Percentiles rank a stretch among this genome's conserved stretches.
Evolutionary conservation across 352 stramenopile genomes (phyloP).

Genomic region (Pythium diclinum): DNA sequence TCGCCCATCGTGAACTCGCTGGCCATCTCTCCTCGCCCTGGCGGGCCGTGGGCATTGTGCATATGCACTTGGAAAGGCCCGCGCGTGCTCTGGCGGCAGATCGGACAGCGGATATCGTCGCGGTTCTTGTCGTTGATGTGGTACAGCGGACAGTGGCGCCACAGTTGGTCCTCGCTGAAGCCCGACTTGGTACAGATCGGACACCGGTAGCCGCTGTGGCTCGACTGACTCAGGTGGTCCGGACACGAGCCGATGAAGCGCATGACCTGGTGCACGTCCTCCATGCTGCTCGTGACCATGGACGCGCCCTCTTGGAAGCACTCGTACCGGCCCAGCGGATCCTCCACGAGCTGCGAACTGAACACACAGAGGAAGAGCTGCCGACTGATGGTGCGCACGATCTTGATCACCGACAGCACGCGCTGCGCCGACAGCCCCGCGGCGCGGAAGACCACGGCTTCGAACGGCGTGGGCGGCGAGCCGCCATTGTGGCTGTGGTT

Average conservation of each 20-base stretch:
- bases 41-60: slow-evolving; percentile 80
- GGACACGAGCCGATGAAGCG: slow-evolving; percentile 59
- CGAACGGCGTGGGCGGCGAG: slow-evolving; percentile 37
- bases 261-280: slow-evolving; percentile 61
- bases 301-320: slow-evolving; percentile 76
- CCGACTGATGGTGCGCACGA: slow-evolving; percentile 66
- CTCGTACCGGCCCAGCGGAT: slow-evolving; percentile 67
- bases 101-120: slow-evolving; percentile 65
- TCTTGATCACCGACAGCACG: slow-evolving; percentile 53
- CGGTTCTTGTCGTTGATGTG: slow-evolving; percentile 86
- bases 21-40: slow-evolving; percentile 71
- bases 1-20: slow-evolving; percentile 81
- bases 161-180: slow-evolving; percentile 82
- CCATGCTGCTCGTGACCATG: slow-evolving; percentile 77
- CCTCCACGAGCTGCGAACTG: slow-evolving; percentile 67
- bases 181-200: slow-evolving; percentile 71
- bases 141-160: slow-evolving; percentile 78
- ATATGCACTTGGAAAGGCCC: slow-evolving; percentile 83
- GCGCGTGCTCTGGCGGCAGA: slow-evolving; percentile 60
- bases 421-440: slow-evolving; percentile 47
- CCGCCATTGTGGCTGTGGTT: background rate
- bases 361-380: slow-evolving; percentile 87
- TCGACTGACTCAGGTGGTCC: slow-evolving; percentile 17
- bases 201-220: slow-evolving; percentile 41
- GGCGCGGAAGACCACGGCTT: slow-evolving; percentile 64